Conservation (phyloP, 306 rosid genomes). For the Corylus heterophylla region DNA sequence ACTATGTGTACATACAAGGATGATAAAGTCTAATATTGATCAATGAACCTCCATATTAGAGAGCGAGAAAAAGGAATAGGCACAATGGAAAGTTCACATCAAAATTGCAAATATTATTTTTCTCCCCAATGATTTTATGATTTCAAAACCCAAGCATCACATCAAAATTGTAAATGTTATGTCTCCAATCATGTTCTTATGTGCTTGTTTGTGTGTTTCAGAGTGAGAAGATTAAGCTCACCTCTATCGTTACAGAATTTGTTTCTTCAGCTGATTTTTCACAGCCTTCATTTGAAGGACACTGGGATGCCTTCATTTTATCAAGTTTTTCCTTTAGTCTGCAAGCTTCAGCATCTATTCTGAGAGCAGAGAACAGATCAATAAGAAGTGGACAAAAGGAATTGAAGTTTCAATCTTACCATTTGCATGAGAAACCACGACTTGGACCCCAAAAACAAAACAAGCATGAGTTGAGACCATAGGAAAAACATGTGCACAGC, state of each 20-base stretch:
- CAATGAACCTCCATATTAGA: background rate
- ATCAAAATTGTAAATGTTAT: background rate
- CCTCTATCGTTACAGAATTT: conserved; percentile 43
- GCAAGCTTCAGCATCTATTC: conserved; percentile 80
- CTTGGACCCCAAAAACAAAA: conserved; percentile 23
- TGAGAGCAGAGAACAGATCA: conserved; percentile 50
- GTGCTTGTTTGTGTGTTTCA: background rate
- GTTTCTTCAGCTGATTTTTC: conserved; percentile 33
- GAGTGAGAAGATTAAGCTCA: conserved; percentile 25
- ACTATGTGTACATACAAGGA: background rate
- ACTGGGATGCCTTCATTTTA: conserved; percentile 36
- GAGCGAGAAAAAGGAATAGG: background rate
- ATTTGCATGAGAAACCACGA: conserved; percentile 15
- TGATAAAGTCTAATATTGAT: background rate
- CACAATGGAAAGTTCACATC: background rate
- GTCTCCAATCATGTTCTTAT: background rate
- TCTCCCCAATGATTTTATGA: background rate
- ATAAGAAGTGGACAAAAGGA: conserved; percentile 22
- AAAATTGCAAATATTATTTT: background rate
- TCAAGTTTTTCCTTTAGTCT: conserved; percentile 64
- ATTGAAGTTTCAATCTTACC: conserved; percentile 9
- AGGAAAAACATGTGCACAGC: background rate
- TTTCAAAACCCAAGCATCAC: background rate
- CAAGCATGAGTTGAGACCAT: background rate
- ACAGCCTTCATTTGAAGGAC: conserved; percentile 29